phyloP scores from a whole-genome alignment of 2,329 filamentous ascomycete species.

The Lizonia empirigonia region DNA sequence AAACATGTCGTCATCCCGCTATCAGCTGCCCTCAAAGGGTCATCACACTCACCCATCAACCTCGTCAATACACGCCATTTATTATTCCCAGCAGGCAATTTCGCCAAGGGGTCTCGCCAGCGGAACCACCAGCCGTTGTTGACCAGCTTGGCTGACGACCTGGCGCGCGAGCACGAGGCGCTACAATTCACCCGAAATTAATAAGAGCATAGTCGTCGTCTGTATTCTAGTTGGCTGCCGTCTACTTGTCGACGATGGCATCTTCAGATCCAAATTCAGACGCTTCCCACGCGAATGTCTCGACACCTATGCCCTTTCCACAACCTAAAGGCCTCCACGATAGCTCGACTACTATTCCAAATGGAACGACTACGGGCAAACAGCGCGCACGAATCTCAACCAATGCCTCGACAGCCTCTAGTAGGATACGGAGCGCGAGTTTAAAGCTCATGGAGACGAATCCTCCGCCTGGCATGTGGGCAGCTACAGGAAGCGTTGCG shows the following conservation, averaged over 20 bases:
- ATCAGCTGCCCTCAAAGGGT: background rate
- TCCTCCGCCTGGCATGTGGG: constrained; percentile 52
- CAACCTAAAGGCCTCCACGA: constrained; percentile 4
- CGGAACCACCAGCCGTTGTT: constrained; percentile 5
- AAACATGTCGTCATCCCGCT: constrained; percentile 4
- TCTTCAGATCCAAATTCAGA: constrained; percentile 21
- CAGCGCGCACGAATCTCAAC: constrained; percentile 37
- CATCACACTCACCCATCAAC: background rate
- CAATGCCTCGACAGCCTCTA: constrained; percentile 40
- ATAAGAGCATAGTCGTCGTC: background rate
- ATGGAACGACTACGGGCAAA: constrained; percentile 20
- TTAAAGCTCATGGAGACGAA: constrained; percentile 47
- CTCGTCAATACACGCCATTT: background rate
- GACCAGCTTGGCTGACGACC: constrained; percentile 15
- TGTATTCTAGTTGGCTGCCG: too few species aligned
- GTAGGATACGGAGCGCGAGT: constrained; percentile 43
- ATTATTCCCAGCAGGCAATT: constrained; percentile 8
- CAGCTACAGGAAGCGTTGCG: constrained; percentile 51
- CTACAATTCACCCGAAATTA: constrained; percentile 1
- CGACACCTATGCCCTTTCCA: constrained; percentile 12
- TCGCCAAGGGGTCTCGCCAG: constrained; percentile 8
- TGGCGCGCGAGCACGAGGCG: constrained; percentile 9
- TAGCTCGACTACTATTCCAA: constrained; percentile 15
- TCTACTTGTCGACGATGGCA: constrained; percentile 26
- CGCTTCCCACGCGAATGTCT: constrained; percentile 14